Conservation (phyloP, 75 land plant genomes). For the Chamaecyparis obtusa region DNA sequence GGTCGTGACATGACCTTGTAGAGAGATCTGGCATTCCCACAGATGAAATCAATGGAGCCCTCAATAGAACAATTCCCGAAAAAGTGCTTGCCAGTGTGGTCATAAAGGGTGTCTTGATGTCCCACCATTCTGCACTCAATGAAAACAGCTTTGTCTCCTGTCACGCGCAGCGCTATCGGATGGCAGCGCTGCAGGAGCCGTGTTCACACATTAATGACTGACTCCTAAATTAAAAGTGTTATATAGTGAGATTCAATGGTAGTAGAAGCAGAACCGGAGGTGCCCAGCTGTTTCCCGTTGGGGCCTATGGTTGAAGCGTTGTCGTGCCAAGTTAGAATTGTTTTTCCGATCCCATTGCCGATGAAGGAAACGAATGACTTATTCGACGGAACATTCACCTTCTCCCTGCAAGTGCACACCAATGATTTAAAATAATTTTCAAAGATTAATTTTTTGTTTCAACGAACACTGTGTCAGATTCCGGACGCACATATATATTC, state of each 20-base stretch:
- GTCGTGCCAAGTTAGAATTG: constrained; percentile 63
- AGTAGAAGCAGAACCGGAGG: constrained; percentile 60
- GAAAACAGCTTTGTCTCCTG: constrained; percentile 75
- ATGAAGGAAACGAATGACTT: constrained; percentile 79
- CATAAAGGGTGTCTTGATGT: constrained; percentile 78
- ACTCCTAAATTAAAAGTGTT: too few relatives aligned
- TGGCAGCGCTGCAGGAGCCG: constrained; percentile 45
- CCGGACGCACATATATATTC: constrained; percentile 55
- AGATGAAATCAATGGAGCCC: constrained; percentile 84
- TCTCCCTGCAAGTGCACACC: constrained; percentile 70
- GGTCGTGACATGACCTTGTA: too few relatives aligned
- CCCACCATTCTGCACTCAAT: constrained; percentile 54
- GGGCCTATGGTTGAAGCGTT: constrained; percentile 57
- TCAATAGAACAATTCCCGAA: constrained; percentile 61
- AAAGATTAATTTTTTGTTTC: neutral
- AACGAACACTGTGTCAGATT: neutral
- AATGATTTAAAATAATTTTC: neutral
- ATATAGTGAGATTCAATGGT: constrained; percentile 70
- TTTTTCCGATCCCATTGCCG: constrained; percentile 36
- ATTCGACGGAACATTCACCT: constrained; percentile 50
- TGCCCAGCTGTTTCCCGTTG: constrained; percentile 45
- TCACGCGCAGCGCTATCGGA: constrained; percentile 62
- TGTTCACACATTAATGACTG: too few relatives aligned
- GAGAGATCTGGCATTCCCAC: constrained; percentile 66
- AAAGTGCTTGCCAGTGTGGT: constrained; percentile 69